A percentile compares a stretch with the other conserved stretches of the same genome.
phyloP scores from a whole-genome alignment of 2,329 filamentous ascomycete genomes.

The Colletotrichum eleusines region DNA sequence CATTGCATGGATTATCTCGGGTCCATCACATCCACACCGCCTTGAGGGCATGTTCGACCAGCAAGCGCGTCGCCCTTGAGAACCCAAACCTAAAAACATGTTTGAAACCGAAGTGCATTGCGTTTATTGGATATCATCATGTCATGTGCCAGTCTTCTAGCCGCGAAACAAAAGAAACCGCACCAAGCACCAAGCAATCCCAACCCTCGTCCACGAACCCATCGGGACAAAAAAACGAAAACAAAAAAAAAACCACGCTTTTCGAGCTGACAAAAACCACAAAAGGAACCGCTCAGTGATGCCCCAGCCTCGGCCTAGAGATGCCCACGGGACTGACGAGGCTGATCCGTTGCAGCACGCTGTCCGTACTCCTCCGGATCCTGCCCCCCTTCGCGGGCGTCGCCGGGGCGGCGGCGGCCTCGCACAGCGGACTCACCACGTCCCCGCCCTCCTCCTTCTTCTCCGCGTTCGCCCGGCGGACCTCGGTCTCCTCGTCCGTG shows the following conservation, averaged over 20 bases:
- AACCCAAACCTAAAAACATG: too few relatives aligned
- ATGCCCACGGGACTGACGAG: slow-evolving; percentile 32
- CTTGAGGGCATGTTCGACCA: neutral
- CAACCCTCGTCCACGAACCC: too few relatives aligned
- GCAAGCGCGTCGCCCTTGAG: too few relatives aligned
- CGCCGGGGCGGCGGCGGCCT: neutral
- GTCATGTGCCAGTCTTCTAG: slow-evolving; percentile 6
- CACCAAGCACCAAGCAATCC: neutral
- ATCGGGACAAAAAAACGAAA: too few relatives aligned
- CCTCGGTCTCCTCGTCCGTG: slow-evolving; percentile 41
- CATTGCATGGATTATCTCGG: neutral
- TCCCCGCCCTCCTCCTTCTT: slow-evolving; percentile 41
- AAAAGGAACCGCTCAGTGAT: too few relatives aligned
- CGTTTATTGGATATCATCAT: slow-evolving; percentile 19
- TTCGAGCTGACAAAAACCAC: too few relatives aligned
- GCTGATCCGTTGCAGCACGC: slow-evolving; percentile 36
- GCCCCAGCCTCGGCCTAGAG: slow-evolving; percentile 10
- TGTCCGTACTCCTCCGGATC: slow-evolving; percentile 39
- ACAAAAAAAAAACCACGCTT: neutral
- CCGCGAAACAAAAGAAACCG: neutral
- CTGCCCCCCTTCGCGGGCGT: slow-evolving; percentile 6
- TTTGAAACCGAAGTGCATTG: neutral
- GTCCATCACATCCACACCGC: neutral
- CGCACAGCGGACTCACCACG: slow-evolving; percentile 43
- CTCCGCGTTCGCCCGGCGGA: slow-evolving; percentile 43